Base-by-base conservation (phyloP, 164 flowering plant species). In the Chloranthus sessilifolius region DNA sequence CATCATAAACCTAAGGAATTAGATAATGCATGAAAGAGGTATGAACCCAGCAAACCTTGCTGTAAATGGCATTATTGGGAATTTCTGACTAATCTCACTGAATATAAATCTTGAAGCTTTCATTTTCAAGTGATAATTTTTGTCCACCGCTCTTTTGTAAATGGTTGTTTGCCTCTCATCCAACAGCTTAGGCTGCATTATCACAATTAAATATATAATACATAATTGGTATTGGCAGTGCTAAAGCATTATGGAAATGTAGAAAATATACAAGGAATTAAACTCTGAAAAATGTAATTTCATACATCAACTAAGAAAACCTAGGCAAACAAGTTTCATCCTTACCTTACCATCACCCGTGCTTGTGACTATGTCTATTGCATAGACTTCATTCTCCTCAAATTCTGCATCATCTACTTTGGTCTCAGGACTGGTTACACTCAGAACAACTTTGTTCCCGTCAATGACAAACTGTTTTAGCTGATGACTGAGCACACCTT, bases 271-370 rank as follows among this genome's bases (percentile, higher is more conserved):
- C n/a, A n/a, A n/a, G n/a, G n/a, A n/a, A n/a, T n/a, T n/a, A n/a
- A n/a, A n/a, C n/a, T n/a, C n/a, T n/a, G n/a, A n/a, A n/a, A n/a
- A n/a, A n/a, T n/a, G n/a, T n/a, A n/a, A n/a, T n/a, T n/a, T n/a
- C n/a, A n/a, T n/a, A n/a, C n/a, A n/a, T n/a, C n/a, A n/a, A n/a
- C n/a, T n/a, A n/a, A n/a, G n/a, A n/a, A n/a, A n/a, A n/a, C n/a
- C n/a, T 14, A 82, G 15, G 35, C 2, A 20, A 43, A 25, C 28
- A 16, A n/a, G n/a, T 23, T n/a, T n/a, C 38, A 26, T 3, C 40
- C 55, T 58, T 71, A 84, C 97, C 87, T 84, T 87, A 43, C 97
- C 95, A n/a, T 90, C 97, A n/a, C 97, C 97, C 2, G 97, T 79
- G 67, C 91, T 90, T 36, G 98, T 70, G 31, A 87, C 83, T 15